Percentiles rank a stretch among this genome's conserved stretches.
These are phyloP conservation scores for Neurospora sp. DNA, from an alignment of 495 filamentous ascomycete species.

Conservation along the genomic window DNA sequence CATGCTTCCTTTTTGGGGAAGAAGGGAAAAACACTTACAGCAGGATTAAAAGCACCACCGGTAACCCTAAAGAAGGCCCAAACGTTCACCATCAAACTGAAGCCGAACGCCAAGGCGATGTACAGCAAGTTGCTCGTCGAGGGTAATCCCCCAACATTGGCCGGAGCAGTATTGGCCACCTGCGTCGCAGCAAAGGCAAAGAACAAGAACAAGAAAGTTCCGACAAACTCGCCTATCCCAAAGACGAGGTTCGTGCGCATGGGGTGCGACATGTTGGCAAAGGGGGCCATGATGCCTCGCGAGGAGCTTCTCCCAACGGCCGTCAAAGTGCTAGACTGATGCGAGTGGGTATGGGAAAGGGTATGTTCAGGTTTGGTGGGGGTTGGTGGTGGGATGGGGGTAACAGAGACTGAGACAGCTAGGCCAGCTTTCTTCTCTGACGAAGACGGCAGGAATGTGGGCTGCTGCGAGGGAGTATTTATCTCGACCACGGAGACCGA, in stretches of 20 bases:
- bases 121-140: conserved; percentile 48
- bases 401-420: background rate
- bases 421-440: background rate
- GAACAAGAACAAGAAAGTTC: conserved; percentile 77
- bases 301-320: background rate
- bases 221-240: conserved; percentile 59
- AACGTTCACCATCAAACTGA: conserved; percentile 67
- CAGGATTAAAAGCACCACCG: conserved; percentile 77
- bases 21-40: conserved; percentile 28
- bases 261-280: background rate
- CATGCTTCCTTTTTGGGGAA: conserved; percentile 22
- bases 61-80: conserved; percentile 79
- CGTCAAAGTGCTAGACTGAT: background rate
- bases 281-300: background rate
- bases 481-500: background rate
- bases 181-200: conserved; percentile 74
- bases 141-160: conserved; percentile 5
- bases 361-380: background rate
- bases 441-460: background rate
- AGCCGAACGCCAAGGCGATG: conserved; percentile 62
- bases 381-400: background rate
- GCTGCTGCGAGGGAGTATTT: background rate
- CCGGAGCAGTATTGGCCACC: conserved; percentile 46
- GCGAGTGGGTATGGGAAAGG: background rate
- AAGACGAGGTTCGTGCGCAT: conserved; percentile 46